Conservation (phyloP, 2,329 filamentous ascomycete genomes). For the Beauveria sp. region DNA sequence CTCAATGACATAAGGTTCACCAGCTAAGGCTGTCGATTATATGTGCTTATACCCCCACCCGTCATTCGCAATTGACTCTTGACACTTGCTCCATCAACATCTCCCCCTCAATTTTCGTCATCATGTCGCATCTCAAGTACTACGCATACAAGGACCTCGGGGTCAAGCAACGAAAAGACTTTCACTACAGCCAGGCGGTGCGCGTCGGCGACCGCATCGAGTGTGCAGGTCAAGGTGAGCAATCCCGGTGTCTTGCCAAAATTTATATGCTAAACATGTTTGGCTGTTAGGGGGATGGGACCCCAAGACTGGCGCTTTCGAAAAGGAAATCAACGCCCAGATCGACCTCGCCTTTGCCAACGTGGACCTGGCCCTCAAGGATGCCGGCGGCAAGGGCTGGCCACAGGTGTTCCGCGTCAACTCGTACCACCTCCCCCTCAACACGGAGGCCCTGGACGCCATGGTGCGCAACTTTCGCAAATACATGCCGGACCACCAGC, state of each 20-base stretch:
- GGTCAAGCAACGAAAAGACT: neutral
- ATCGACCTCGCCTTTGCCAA: neutral
- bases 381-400: neutral
- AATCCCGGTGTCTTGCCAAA: too few relatives aligned
- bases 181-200: neutral
- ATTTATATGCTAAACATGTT: too few relatives aligned
- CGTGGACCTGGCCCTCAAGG: neutral
- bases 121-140: neutral
- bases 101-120: neutral
- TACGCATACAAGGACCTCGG: neutral
- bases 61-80: too few relatives aligned
- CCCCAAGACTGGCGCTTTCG: neutral
- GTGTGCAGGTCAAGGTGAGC: neutral
- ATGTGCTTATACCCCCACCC: too few relatives aligned
- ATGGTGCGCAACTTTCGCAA: neutral
- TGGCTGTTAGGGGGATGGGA: neutral
- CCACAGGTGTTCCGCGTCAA: neutral
- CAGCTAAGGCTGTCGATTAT: too few relatives aligned
- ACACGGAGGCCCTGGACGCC: neutral
- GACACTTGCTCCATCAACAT: too few relatives aligned
- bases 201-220: neutral
- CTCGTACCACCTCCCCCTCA: neutral
- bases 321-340: neutral
- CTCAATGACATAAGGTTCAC: too few relatives aligned
- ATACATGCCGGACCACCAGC: constrained; percentile 19